Evolutionary conservation across 495 filamentous ascomycete genomes (phyloP).

Genomic region (Aspergillus haitiensis): DNA sequence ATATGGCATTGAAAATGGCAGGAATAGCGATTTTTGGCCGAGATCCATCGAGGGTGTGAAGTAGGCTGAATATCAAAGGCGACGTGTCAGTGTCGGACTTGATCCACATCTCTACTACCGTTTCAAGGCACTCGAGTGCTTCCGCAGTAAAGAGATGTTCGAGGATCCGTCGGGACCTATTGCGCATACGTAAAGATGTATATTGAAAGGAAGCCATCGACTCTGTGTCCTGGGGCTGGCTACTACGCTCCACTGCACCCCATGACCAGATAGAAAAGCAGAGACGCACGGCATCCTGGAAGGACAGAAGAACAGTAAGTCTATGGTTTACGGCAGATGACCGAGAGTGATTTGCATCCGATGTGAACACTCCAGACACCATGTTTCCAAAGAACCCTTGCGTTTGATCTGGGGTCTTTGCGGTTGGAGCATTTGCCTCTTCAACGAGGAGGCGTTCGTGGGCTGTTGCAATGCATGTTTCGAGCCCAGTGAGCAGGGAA

Average conservation of each 20-base stretch:
- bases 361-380: conserved; percentile 87
- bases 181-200: conserved; percentile 84
- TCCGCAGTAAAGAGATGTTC: conserved; percentile 94
- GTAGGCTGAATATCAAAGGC: conserved; percentile 68
- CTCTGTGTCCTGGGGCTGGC: conserved; percentile 57
- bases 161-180: conserved; percentile 79
- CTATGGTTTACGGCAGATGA: conserved; percentile 86
- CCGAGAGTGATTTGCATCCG: conserved; percentile 71
- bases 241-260: conserved; percentile 65
- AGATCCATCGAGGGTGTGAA: conserved; percentile 89
- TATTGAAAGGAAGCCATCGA: conserved; percentile 85
- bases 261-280: conserved; percentile 96
- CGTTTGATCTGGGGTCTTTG: conserved; percentile 79
- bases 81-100: conserved; percentile 44
- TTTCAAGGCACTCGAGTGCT: conserved; percentile 92
- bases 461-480: conserved; percentile 82
- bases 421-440: conserved; percentile 63
- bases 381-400: conserved; percentile 97
- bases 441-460: conserved; percentile 81
- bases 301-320: conserved; percentile 90
- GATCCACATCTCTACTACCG: conserved; percentile 79
- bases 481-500: conserved; percentile 80
- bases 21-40: conserved; percentile 90
- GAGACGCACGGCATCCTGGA: conserved; percentile 90
- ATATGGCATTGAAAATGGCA: conserved; percentile 95